Evolutionary conservation across 2,329 filamentous ascomycete genomes (phyloP).

Genomic region (Penicillium janthinellum): DNA sequence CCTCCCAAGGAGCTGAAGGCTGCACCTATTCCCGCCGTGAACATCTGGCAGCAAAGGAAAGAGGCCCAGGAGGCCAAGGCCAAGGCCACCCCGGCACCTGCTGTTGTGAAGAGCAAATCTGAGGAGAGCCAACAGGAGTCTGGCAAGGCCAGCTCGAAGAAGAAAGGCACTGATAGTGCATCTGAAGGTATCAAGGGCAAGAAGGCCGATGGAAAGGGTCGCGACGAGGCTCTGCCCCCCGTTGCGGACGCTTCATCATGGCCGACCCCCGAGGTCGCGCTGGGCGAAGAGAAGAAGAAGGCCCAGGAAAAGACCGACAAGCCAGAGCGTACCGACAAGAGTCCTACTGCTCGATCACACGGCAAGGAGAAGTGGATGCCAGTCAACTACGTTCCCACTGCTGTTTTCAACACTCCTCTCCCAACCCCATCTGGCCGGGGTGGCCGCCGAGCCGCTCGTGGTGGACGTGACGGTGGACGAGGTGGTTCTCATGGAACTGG

Average conservation of each 20-base stretch:
- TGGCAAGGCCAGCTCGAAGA: conserved; percentile 43
- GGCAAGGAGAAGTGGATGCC: conserved; percentile 84
- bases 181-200: conserved; percentile 38
- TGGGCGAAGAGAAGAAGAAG: conserved; percentile 76
- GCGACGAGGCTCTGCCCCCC: conserved; percentile 57
- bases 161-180: conserved; percentile 39
- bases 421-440: conserved; percentile 50
- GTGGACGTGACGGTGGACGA: conserved; percentile 55
- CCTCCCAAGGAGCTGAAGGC: conserved; percentile 69
- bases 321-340: conserved; percentile 66
- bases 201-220: conserved; percentile 45
- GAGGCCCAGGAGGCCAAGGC: conserved; percentile 62
- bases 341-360: conserved; percentile 55
- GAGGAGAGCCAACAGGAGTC: conserved; percentile 44
- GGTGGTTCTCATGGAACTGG: conserved; percentile 42
- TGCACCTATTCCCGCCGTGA: conserved; percentile 79
- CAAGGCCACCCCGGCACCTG: conserved; percentile 41
- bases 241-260: conserved; percentile 78
- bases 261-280: conserved; percentile 84
- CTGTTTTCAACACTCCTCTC: conserved; percentile 83
- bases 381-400: conserved; percentile 78
- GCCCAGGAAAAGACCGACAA: conserved; percentile 61
- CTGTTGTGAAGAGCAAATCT: conserved; percentile 31
- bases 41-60: conserved; percentile 81
- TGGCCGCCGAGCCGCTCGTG: conserved; percentile 59